Percentiles rank a stretch among this genome's conserved stretches.
Evolutionary conservation across 2,329 filamentous ascomycete genomes (phyloP).

Genomic region (Helminthosporium solani): DNA sequence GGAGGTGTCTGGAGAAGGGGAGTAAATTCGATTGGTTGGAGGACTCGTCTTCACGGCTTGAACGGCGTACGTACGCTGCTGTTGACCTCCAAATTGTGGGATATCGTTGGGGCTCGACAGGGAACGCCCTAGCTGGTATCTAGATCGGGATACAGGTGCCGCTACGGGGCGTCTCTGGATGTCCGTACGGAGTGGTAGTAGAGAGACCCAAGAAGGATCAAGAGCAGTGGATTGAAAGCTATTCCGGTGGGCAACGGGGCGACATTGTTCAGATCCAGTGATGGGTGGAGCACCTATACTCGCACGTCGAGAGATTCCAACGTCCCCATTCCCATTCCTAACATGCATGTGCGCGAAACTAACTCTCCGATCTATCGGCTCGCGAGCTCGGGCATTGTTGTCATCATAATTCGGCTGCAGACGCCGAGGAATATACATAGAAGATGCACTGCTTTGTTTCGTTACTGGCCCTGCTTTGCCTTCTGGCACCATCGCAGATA

Average conservation of each 20-base stretch:
- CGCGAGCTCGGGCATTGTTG: neutral
- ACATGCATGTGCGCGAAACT: neutral
- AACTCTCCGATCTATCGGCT: neutral
- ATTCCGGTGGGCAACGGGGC: neutral
- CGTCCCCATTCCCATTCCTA: neutral
- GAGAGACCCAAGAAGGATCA: neutral
- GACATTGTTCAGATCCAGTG: neutral
- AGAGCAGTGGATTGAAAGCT: neutral
- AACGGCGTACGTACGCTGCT: neutral
- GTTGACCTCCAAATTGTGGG: neutral
- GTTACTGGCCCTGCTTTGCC: slow-evolving; percentile 6
- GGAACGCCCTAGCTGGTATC: neutral
- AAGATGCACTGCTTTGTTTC: neutral
- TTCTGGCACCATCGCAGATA: too few species aligned
- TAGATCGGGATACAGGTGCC: neutral
- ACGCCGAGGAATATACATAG: neutral
- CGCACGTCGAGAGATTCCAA: neutral
- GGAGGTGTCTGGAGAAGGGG: neutral
- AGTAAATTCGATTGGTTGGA: neutral
- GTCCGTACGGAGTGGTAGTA: neutral
- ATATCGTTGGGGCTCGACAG: neutral
- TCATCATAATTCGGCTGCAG: neutral
- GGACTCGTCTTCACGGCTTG: neutral
- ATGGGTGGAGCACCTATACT: neutral
- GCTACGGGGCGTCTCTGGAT: too few species aligned